Percentiles rank a stretch among this genome's conserved stretches.
Conservation (phyloP, 2,329 filamentous ascomycete genomes). For the Ceratocystis colombiana region DNA sequence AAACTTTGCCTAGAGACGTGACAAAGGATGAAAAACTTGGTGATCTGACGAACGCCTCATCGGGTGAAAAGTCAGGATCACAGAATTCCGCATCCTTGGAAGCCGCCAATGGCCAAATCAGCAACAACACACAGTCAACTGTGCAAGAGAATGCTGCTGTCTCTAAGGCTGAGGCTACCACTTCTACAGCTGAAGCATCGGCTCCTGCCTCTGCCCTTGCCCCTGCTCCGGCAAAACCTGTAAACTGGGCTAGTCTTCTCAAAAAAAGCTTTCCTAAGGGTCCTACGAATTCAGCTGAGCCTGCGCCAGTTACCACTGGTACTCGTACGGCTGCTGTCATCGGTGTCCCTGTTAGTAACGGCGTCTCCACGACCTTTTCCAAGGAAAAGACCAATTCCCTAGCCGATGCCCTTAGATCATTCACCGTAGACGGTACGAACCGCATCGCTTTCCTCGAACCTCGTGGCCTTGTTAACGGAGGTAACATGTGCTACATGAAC, state of each 20-base stretch:
- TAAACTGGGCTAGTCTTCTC: conserved; percentile 26
- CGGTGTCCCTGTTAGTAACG: conserved; percentile 27
- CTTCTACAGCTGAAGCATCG: conserved; percentile 22
- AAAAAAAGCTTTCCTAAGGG: conserved; percentile 20
- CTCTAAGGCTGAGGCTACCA: conserved; percentile 28
- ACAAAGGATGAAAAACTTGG: conserved; percentile 26
- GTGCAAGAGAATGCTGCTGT: conserved; percentile 28
- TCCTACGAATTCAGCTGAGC: conserved; percentile 29
- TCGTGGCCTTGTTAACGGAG: conserved; percentile 86
- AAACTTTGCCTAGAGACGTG: conserved; percentile 31
- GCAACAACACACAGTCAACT: conserved; percentile 22
- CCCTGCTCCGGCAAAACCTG: conserved; percentile 26
- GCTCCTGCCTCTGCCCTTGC: conserved; percentile 27
- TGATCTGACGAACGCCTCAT: background rate
- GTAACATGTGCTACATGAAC: conserved; percentile 99
- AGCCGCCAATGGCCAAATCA: conserved; percentile 17
- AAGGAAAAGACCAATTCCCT: conserved; percentile 49
- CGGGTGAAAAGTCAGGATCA: conserved; percentile 1
- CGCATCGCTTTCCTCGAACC: conserved; percentile 81
- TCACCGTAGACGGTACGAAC: conserved; percentile 53
- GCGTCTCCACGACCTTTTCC: conserved; percentile 32
- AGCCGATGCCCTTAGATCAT: conserved; percentile 65
- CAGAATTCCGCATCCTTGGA: conserved; percentile 10
- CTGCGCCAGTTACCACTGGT: conserved; percentile 9
- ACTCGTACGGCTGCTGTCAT: conserved; percentile 22